A percentile compares a stretch with the other conserved stretches of the same genome.
phyloP scores from a whole-genome alignment of 139 green algal genomes.

The Coelastrella sp. region DNA sequence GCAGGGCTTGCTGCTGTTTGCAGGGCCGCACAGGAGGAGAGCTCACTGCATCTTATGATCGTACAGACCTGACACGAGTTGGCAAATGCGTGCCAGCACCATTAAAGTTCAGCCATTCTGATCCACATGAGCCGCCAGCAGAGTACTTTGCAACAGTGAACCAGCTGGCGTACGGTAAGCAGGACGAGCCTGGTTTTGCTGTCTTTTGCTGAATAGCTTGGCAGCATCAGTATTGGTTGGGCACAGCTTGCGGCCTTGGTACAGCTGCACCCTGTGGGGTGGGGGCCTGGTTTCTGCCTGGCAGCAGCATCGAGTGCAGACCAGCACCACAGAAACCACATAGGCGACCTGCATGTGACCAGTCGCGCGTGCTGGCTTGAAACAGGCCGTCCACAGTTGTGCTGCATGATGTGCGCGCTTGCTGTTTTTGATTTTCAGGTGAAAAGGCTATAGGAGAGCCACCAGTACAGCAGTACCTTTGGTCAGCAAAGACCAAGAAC shows the following conservation, averaged over 20 bases:
- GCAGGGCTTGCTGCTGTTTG: neutral
- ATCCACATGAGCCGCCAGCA: slow-evolving; percentile 6
- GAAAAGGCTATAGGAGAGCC: slow-evolving; percentile 33
- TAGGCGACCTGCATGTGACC: too few species aligned
- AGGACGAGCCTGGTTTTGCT: neutral
- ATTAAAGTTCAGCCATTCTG: slow-evolving; percentile 2
- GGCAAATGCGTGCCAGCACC: neutral
- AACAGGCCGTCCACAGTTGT: too few species aligned
- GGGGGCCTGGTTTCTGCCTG: too few species aligned
- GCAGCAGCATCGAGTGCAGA: too few species aligned
- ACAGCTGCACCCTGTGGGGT: neutral
- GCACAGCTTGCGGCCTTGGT: neutral
- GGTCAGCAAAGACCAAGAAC: neutral
- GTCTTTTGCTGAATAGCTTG: neutral
- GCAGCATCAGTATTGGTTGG: neutral
- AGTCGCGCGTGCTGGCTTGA: too few species aligned
- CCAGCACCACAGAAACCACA: too few species aligned
- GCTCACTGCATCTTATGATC: slow-evolving; percentile 10
- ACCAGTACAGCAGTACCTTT: slow-evolving; percentile 33
- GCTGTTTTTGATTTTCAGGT: neutral
- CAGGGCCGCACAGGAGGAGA: slow-evolving; percentile 14
- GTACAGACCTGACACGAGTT: slow-evolving; percentile 9
- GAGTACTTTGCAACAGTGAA: slow-evolving; percentile 32
- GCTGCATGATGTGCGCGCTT: too few species aligned
- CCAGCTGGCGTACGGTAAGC: slow-evolving; percentile 16